Base-by-base conservation (phyloP, 805 yeast genomes). In the Schwanniomyces occidentalis region DNA sequence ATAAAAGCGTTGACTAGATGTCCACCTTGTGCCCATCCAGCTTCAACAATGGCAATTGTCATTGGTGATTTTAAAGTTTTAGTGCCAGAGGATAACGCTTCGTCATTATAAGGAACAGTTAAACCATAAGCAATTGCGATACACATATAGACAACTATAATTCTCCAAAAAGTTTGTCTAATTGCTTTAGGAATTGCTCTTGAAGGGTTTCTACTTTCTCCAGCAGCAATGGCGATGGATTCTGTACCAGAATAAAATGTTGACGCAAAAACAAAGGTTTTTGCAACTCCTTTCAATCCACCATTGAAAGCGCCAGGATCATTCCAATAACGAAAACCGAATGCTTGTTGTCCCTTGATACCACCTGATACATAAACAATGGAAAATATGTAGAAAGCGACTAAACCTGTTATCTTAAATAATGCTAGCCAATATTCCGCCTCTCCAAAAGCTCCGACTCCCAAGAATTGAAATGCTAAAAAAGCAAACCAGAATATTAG, bases 1-100 rank as follows among this genome's bases (percentile, higher is more conserved):
- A 83, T 73, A 48, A 84, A 73, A 0, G 87, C 78, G 43, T 80
- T 79, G 44, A 79, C 64, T 41, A 80, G 65, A 48, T 81, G 75
- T 6, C 73, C 65, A 16, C 70, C 72, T 10, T 61, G 62, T 4
- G 35, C 41, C 72, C 72, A 66, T 14, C 72, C 72, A 9, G 72
- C 72, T 32, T 65, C 48, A 8, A 40, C 45, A 22, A 66, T 49
- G 5, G 72, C 72, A 27, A 39, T 35, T 2, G 39, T 20, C 42
- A 39, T 39, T 13, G 42, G 42, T 22, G 42, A 61, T 75, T 69
- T 71, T 47, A 78, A 60, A 7, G 77, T 62, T 31, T 47, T 63
- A 24, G 56, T 56, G 4, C 59, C 52, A 12, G 49, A 42, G n/a
- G 30, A 37, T 16, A 80, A 65, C 17, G 58, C 27, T 3, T 24